Evolutionary conservation across 805 yeast genomes (phyloP), one percentile per base, ranked within the genome.

Genomic region (Lipomyces mesembrius): DNA sequence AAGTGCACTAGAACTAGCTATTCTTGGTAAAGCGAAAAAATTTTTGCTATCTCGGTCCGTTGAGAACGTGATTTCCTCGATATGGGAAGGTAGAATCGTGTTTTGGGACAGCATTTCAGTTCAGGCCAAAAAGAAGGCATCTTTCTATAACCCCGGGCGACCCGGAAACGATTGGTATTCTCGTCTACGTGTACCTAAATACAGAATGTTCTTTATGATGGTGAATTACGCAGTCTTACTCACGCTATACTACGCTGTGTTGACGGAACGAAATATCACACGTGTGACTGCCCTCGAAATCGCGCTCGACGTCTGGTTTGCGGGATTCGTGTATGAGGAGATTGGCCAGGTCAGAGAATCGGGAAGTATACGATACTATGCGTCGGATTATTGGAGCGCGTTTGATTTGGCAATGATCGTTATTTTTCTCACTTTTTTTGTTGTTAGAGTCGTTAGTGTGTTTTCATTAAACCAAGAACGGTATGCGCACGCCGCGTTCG

Each of bases 251-350:
- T 75, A 74, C 53, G 65, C 67, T 8, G 73, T 76, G n/a, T 63
- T 75, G 46, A 66, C 70, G 59, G 70, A 64, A 6, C 67, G 71
- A 25, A 52, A 67, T 54, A 56, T 53, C 61, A 49, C 63, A 17
- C 71, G 60, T 12, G 55, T 69, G 54, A 60, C 67, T 3, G 32
- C 57, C 12, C 65, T 75, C 17, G 79, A 76, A 59, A 59, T 74
- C n/a, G 27, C 72, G 0, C 85, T 92, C 5, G 97, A 92, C 77
- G 79, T 90, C 8, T 92, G 97, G 97, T 93, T 96, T 0, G 88
- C 90, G 2, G 97, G 97, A 0, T 87, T 93, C 54, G 90, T 92
- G 6, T 90, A 91, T 78, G 97, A 97, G 0, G 97, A 92, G 73
- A 76, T 92, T 67, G 89, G 91, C 91, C 82, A 76, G 68, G 68